Evolutionary conservation across 345 rosid genomes (phyloP), one percentile per base, ranked within the genome.

Genomic region (Lenwebbia sp.): DNA sequence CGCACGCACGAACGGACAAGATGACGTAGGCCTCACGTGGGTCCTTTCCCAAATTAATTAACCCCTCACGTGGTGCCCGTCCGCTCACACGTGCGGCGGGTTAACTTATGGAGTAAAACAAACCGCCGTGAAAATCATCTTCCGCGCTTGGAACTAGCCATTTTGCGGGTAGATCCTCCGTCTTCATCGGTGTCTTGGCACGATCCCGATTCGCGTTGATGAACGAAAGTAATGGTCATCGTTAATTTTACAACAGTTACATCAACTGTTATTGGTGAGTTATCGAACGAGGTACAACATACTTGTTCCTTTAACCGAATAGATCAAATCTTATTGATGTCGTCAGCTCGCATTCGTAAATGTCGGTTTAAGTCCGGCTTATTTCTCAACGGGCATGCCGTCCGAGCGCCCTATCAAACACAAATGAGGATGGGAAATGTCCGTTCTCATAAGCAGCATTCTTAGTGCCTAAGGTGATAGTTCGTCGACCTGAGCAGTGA

Each of bases 341-440:
- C 10, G 0, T 4, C 0, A 3, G 0, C 5, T 13, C 5, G 21
- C 15, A 3, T 5, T 13, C 21, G 10, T 14, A 30, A 30, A 1
- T 7, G 1, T 30, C 21, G 3, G 1, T 1, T 10, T 30, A 7
- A 30, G 11, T 15, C 5, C 5, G 6, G 0, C 41, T 62, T 12
- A 0, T 30, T 62, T 30, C 4, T 30, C 41, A 30, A 14, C 0
- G 3, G 3, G 10, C 40, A 28, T 13, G 75, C 33, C 22, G 4
- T 30, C 22, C 6, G 9, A 28, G 22, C 40, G 22, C 40, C 22
- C 75, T 6, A 62, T 28, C 40, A 14, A 13, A 9, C 75, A 14
- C 22, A 2, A 0, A 28, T 60, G 40, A 60, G 10, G 4, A 60
- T n/a, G 5, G 19, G 13, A 60, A 17, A n/a, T 60, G 6, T 1